phyloP scores from a whole-genome alignment of 1,139 yeast species.

The Candida anutae region DNA sequence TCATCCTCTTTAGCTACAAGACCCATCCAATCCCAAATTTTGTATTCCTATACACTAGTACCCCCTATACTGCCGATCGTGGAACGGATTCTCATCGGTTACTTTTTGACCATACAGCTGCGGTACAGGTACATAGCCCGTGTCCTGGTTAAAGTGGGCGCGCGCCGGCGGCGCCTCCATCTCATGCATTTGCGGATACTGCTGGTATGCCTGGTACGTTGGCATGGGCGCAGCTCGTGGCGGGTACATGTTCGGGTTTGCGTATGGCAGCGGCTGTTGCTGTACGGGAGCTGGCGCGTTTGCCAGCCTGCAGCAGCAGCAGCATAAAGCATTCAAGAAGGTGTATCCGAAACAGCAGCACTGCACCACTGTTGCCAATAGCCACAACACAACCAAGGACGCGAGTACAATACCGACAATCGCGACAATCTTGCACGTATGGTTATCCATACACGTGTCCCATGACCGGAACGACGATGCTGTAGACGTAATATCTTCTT shows the following conservation, averaged over 20 bases:
- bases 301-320: constrained; percentile 36
- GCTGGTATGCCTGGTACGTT: constrained; percentile 7
- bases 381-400: constrained; percentile 35
- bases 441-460: constrained; percentile 78
- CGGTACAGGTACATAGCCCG: constrained; percentile 12
- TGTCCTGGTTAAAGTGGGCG: constrained; percentile 10
- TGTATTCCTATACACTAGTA: no score
- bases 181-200: constrained; percentile 10
- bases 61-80: constrained; percentile 3
- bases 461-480: constrained; percentile 56
- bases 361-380: constrained; percentile 32
- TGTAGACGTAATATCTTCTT: constrained; percentile 26
- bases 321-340: constrained; percentile 39
- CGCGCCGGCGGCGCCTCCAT: no score
- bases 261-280: constrained; percentile 13
- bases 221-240: constrained; percentile 16
- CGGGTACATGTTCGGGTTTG: constrained; percentile 33
- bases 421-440: constrained; percentile 66
- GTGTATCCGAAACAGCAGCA: constrained; percentile 39
- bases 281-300: constrained; percentile 5
- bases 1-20: no score
- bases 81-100: constrained; percentile 10
- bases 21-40: no score
- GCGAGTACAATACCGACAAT: constrained; percentile 68
- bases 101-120: no score